A percentile compares a stretch with the other conserved stretches of the same genome.
These are phyloP conservation scores for Papiliotrema laurentii DNA, from an alignment of 1,284 basidiomycete species.

Conservation along the genomic window DNA sequence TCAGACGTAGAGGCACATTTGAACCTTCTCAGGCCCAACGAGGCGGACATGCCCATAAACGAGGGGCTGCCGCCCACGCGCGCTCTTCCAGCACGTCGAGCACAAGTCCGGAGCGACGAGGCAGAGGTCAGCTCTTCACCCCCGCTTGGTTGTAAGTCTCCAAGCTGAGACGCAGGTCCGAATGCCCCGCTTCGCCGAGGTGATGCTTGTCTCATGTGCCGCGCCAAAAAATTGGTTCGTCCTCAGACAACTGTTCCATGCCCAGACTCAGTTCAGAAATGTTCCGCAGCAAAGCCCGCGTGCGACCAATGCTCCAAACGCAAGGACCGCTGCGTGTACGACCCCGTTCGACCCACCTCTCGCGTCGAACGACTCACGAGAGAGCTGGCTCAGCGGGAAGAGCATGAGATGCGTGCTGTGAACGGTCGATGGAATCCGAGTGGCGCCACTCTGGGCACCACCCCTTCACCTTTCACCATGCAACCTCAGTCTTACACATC, in stretches of 20 bases:
- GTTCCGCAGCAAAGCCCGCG: slow-evolving; percentile 25
- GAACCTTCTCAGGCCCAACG: too few species aligned
- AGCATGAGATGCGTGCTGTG: slow-evolving; percentile 8
- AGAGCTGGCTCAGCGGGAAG: slow-evolving; percentile 28
- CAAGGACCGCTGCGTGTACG: slow-evolving; percentile 29
- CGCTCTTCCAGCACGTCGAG: too few species aligned
- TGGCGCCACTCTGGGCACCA: slow-evolving; percentile 1
- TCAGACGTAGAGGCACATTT: too few species aligned
- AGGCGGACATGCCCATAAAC: too few species aligned
- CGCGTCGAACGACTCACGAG: slow-evolving; percentile 26
- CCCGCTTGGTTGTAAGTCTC: not conserved
- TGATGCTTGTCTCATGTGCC: slow-evolving; percentile 35
- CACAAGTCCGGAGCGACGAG: not conserved
- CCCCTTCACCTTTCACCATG: not conserved
- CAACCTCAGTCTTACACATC: not conserved
- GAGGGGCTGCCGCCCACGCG: too few species aligned
- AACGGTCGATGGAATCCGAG: not conserved
- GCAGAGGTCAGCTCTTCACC: not conserved
- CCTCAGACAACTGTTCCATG: not conserved
- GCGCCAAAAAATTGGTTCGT: slow-evolving; percentile 36
- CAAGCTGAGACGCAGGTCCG: slow-evolving; percentile 4
- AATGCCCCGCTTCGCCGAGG: slow-evolving; percentile 23
- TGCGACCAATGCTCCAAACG: slow-evolving; percentile 32
- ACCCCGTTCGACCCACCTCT: slow-evolving; percentile 27
- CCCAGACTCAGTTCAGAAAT: slow-evolving; percentile 20